Evolutionary conservation across 2,329 filamentous ascomycete genomes (phyloP).

Genomic region (Ramularia collo-cygni): DNA sequence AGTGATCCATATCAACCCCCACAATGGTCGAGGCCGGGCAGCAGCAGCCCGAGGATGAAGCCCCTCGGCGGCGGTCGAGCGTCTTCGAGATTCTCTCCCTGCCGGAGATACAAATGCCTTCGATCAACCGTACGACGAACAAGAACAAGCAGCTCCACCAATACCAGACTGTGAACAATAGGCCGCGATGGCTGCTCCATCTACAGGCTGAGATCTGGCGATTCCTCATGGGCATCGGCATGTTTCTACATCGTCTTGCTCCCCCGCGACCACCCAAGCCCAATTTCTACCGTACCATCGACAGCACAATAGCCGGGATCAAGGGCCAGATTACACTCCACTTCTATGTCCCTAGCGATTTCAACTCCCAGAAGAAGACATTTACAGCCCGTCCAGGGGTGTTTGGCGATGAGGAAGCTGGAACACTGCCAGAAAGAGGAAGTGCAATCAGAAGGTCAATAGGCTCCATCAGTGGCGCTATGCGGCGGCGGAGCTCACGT

Average conservation of each 20-base stretch:
- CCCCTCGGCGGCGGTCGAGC: constrained; percentile 2
- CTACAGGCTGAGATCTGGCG: constrained; percentile 61
- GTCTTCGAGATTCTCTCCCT: neutral
- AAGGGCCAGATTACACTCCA: constrained; percentile 47
- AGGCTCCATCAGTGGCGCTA: constrained; percentile 15
- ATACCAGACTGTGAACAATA: constrained; percentile 22
- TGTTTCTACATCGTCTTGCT: constrained; percentile 59
- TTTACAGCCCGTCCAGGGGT: constrained; percentile 13
- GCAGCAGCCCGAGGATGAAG: neutral
- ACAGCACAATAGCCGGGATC: constrained; percentile 41
- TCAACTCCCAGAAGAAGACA: constrained; percentile 36
- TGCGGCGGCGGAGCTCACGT: constrained; percentile 23
- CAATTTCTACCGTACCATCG: constrained; percentile 51
- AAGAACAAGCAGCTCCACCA: constrained; percentile 7
- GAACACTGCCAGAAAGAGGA: constrained; percentile 4
- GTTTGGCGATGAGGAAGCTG: constrained; percentile 11
- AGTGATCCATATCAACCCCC: too few species aligned
- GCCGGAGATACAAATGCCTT: constrained; percentile 3
- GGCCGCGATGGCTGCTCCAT: constrained; percentile 53
- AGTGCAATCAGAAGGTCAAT: constrained; percentile 21
- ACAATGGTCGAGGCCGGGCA: too few species aligned
- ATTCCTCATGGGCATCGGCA: constrained; percentile 60
- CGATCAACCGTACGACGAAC: constrained; percentile 8
- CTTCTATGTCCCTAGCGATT: constrained; percentile 55
- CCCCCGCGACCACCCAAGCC: constrained; percentile 55